Evolutionary conservation across 2,329 filamentous ascomycete species (phyloP), one percentile per base, ranked within the genome.

Genomic region (Ustulina deusta): DNA sequence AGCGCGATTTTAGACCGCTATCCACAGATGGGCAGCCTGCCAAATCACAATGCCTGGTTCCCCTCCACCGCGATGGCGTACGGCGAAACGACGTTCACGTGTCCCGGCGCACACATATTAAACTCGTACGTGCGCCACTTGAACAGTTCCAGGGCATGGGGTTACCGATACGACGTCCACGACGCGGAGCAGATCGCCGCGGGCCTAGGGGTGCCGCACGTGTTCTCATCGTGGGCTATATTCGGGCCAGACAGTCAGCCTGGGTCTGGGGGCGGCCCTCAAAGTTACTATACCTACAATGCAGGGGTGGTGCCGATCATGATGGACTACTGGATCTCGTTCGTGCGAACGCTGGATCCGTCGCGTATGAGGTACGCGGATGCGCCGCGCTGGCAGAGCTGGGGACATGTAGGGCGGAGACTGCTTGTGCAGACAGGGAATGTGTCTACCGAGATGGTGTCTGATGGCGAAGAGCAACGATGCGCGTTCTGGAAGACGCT

Each of bases 261-360:
- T 3, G 77, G 72, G 0, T n/a, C 36, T 34, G 73, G 72, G 36
- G 64, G 61, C 44, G 76, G 73, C 27, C 76, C 73, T 11, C 66
- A 59, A 48, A 83, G 83, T 69, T 85, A 85, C 71, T 55, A 65
- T 32, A 65, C 62, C 1, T 65, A 65, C 15, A 85, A 86, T 72
- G 79, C 80, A 3, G 74, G 74, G 2, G 77, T 86, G 2, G 80
- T 86, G 2, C 80, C 81, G 6, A 67, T 85, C 13, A 77, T 85
- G 20, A 85, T 85, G 82, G 77, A 77, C 55, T 87, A 87, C 72
- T 85, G 80, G 75, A 77, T 85, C 51, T 84, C 83, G 20, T 87
- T 87, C 69, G 82, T 85, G 22, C 76, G 78, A 27, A 73, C 74
- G 11, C 74, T 84, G 38, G 78, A 86, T 65, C 85, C 85, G 0